Evolutionary conservation across 768 basidiomycete species (phyloP), one percentile per base, ranked within the genome.

Genomic region (Sarcomyxa edulis): DNA sequence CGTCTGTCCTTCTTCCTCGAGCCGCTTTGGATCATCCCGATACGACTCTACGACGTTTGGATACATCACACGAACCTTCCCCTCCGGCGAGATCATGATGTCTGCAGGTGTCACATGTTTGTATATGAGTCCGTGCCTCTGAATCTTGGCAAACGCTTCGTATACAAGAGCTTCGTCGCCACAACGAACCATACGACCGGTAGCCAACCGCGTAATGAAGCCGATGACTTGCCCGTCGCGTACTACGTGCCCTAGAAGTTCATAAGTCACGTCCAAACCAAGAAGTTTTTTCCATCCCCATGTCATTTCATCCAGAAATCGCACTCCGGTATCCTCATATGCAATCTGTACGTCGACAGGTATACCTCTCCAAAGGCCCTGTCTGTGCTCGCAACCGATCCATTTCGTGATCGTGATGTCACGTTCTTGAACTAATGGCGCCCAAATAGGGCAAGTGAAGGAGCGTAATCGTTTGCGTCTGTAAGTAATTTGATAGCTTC

Each of bases 341-440:
- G 46, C 50, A 15, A 50, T 41, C 35, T 45, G 42, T 7, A 54
- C 10, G 22, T 52, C 48, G 4, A 54, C 52, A 21, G 49, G 34
- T 15, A 24, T 43, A 16, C 45, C 48, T 20, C 44, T 46, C 52
- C 52, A 54, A n/a, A 50, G 19, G 7, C 48, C 52, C 8, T 42
- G 31, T 11, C 46, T 48, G 10, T 45, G 30, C 18, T 40, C 27
- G 19, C 38, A 37, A 8, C 18, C n/a, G 27, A 53, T 49, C 36
- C 60, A 66, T n/a, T 58, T 58, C 0, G 58, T 60, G 34, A 61
- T 60, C 9, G 52, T 40, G 9, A 72, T 49, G 15, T 71, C 68
- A 7, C 48, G 49, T 33, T 65, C 64, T 14, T 58, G 51, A 15
- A 71, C 60, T 3, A 55, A 44, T 22, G 55, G 58, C 1, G 59